Evolutionary conservation across 2,329 filamentous ascomycete genomes (phyloP).

Genomic region (Fusarium dimerum): DNA sequence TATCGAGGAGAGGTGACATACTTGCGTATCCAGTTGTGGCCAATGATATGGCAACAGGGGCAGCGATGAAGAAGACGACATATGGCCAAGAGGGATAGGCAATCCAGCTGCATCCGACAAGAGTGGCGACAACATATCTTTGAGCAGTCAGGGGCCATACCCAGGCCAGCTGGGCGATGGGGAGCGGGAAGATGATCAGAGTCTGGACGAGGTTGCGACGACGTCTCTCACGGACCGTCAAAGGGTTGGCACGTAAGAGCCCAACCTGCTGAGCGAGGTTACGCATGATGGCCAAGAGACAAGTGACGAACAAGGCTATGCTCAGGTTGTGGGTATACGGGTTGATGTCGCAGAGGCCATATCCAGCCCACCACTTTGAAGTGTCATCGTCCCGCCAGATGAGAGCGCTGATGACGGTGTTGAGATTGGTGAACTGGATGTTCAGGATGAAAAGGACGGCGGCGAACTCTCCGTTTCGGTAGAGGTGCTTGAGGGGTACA

Average conservation of each 20-base stretch:
- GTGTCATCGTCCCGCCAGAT: constrained; percentile 57
- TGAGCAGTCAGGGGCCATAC: constrained; percentile 49
- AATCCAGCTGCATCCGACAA: constrained; percentile 50
- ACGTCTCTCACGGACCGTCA: constrained; percentile 43
- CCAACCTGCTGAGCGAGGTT: constrained; percentile 54
- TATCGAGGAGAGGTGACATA: constrained; percentile 35
- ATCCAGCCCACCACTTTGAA: constrained; percentile 51
- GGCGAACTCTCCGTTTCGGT: constrained; percentile 55
- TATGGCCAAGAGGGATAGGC: constrained; percentile 50
- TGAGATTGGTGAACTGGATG: constrained; percentile 48
- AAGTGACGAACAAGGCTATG: constrained; percentile 50
- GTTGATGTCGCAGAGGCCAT: constrained; percentile 56
- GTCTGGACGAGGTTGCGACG: constrained; percentile 48
- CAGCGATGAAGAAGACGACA: constrained; percentile 49
- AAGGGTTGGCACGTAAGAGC: constrained; percentile 41
- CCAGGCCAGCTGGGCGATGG: constrained; percentile 49
- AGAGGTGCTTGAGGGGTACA: constrained; percentile 53
- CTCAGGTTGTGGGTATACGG: constrained; percentile 48
- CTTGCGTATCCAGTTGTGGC: constrained; percentile 49
- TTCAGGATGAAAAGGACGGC: constrained; percentile 51
- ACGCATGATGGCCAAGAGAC: constrained; percentile 56
- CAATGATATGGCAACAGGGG: constrained; percentile 45
- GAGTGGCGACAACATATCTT: constrained; percentile 51
- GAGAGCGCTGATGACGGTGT: constrained; percentile 51
- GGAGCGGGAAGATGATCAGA: constrained; percentile 56